A percentile compares a stretch with the other conserved stretches of the same genome.
phyloP scores from a whole-genome alignment of 1,284 basidiomycete genomes.

The Xerocomus subilludens region DNA sequence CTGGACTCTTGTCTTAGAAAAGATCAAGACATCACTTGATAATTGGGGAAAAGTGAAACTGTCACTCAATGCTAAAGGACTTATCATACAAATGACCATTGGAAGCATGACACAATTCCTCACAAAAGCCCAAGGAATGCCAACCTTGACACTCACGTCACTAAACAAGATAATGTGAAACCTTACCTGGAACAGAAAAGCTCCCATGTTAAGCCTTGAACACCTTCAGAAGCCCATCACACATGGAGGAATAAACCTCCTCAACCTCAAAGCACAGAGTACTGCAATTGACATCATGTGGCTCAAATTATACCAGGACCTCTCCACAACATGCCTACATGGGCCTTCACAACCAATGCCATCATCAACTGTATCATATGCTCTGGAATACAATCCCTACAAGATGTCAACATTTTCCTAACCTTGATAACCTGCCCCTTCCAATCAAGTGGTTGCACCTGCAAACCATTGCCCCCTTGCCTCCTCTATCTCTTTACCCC shows the following conservation, averaged over 20 bases:
- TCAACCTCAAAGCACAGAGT: neutral
- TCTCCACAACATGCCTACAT: neutral
- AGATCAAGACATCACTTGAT: slow-evolving; percentile 2
- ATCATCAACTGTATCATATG: slow-evolving; percentile 6
- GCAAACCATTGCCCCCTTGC: neutral
- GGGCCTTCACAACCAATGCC: neutral
- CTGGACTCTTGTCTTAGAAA: slow-evolving; percentile 16
- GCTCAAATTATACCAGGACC: neutral
- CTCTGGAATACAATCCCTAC: neutral
- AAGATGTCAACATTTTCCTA: slow-evolving; percentile 11
- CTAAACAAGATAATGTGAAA: neutral
- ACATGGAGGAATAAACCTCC: neutral
- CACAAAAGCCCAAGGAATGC: neutral
- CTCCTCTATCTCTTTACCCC: neutral
- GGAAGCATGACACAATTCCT: slow-evolving; percentile 13
- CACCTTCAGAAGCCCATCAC: rapidly evolving
- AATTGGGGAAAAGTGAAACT: slow-evolving; percentile 27
- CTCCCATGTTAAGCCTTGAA: neutral
- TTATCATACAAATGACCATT: slow-evolving; percentile 28
- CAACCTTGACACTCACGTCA: rapidly evolving
- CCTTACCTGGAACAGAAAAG: neutral
- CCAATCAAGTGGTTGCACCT: neutral
- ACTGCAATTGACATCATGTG: neutral
- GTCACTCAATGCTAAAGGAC: slow-evolving; percentile 18
- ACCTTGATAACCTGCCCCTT: neutral